Evolutionary conservation across 352 stramenopile species (phyloP).

Genomic region (Pythium periplocum): DNA sequence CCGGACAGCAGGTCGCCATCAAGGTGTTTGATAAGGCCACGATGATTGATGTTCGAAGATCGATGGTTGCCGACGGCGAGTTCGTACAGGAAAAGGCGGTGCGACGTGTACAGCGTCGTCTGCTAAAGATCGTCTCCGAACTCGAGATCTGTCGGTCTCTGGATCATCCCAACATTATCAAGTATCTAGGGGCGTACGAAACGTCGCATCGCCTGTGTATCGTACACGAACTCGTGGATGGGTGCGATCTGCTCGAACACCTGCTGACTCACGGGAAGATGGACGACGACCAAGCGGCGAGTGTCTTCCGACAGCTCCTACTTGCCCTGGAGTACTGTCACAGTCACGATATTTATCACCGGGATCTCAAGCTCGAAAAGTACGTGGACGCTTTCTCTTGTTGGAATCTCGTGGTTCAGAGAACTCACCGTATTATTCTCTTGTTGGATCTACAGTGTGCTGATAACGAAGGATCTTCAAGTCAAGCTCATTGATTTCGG

Average conservation of each 20-base stretch:
- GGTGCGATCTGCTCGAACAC: conserved; percentile 66
- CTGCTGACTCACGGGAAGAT: conserved; percentile 71
- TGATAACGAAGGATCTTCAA: conserved; percentile 88
- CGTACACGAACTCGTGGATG: conserved; percentile 73
- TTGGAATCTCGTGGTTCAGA: too few relatives aligned
- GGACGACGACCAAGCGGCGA: conserved; percentile 42
- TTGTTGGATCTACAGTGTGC: conserved; percentile 46
- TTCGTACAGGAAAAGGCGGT: conserved; percentile 60
- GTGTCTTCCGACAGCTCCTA: conserved; percentile 83
- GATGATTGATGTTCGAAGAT: conserved; percentile 73
- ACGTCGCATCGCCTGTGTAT: conserved; percentile 78
- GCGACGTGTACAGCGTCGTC: conserved; percentile 54
- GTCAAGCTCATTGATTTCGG: conserved; percentile 97
- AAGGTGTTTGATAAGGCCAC: conserved; percentile 83
- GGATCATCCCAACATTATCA: conserved; percentile 75
- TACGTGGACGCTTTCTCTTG: conserved; percentile 20
- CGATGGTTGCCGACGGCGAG: conserved; percentile 66
- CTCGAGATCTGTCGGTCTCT: conserved; percentile 74
- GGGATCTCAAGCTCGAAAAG: conserved; percentile 95
- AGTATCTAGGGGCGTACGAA: conserved; percentile 67
- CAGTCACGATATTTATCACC: conserved; percentile 87
- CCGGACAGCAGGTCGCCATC: conserved; percentile 49
- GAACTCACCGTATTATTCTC: neutral
- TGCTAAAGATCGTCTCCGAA: conserved; percentile 80
- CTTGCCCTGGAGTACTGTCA: conserved; percentile 92